These are phyloP conservation scores for Psilocybe sp. DNA, from an alignment of 768 basidiomycete species.

Conservation along the genomic window DNA sequence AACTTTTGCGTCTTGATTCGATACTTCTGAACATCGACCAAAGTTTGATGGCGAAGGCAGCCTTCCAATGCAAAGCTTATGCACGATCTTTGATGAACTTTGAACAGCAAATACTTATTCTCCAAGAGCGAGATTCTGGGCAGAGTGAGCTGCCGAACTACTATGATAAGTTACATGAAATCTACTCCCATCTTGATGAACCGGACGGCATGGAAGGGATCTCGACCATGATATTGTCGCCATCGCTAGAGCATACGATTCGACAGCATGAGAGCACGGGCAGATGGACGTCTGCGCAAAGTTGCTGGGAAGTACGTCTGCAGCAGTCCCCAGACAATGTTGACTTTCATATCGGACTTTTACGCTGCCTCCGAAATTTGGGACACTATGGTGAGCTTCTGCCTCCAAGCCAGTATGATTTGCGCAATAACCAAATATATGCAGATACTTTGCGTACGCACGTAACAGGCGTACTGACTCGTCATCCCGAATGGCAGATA, in stretches of 20 bases:
- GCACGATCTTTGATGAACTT: conserved; percentile 94
- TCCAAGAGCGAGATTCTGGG: conserved; percentile 39
- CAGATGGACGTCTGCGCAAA: conserved; percentile 96
- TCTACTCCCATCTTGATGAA: conserved; percentile 94
- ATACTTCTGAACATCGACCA: conserved; percentile 81
- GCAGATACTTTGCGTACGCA: conserved; percentile 95
- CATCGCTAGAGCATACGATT: conserved; percentile 93
- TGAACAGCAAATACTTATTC: conserved; percentile 72
- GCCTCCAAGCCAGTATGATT: neutral
- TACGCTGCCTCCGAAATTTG: conserved; percentile 88
- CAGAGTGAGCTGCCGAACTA: conserved; percentile 57
- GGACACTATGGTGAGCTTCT: conserved; percentile 88
- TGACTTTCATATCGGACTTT: conserved; percentile 82
- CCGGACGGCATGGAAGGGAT: conserved; percentile 99
- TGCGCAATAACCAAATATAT: conserved; percentile 2
- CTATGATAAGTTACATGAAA: conserved; percentile 92
- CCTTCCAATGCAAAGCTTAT: conserved; percentile 91
- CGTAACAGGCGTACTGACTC: conserved; percentile 84
- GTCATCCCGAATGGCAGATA: conserved; percentile 80
- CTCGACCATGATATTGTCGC: conserved; percentile 82
- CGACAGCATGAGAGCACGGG: conserved; percentile 97
- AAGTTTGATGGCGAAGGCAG: conserved; percentile 89
- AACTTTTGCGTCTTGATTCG: conserved; percentile 73
- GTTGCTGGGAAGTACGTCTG: conserved; percentile 96
- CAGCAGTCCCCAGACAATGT: conserved; percentile 90